Evolutionary conservation across 805 yeast species (phyloP), one percentile per base, ranked within the genome.

Genomic region (Metschnikowia anglica): DNA sequence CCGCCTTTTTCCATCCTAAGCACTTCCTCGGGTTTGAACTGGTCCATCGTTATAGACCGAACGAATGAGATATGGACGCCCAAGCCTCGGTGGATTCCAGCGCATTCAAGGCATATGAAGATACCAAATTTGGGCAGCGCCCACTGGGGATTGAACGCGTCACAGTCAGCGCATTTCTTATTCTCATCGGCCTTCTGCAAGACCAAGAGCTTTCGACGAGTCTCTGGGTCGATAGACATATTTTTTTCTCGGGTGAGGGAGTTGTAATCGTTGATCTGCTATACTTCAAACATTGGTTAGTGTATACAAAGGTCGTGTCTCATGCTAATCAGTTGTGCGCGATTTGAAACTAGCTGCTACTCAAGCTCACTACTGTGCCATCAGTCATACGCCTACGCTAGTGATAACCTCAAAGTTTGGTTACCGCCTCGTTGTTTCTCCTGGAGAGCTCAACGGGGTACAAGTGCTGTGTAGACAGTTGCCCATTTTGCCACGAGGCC

Each of bases 101-200:
- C 99, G 72, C 99, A 93, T 62, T 93, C 99, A 30, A 93, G 76
- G 66, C 99, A 93, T 60, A 93, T 91, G 66, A 90, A 93, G 47
- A 93, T 86, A 47, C 99, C 99, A 67, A 91, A 89, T 65, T 93
- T 93, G 27, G 98, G 98, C 11, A 97, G 88, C 2, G 98, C 97
- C 99, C 99, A 93, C 65, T 93, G 99, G 8, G 99, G 99, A 62
- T 90, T 91, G 46, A 96, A 96, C 1, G 97, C 95, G 28, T 72
- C 75, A 66, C 99, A 93, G 63, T 93, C 99, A 63, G 88, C 85
- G 66, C 99, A 93, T 63, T 80, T 83, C 69, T 85, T 88, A 72
- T 89, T 88, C 11, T 73, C 83, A 20, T 91, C 95, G 35, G 73
- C 72, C 61, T 88, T 88, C 60, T 91, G 98, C 47, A 91, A 68